Evolutionary conservation across 768 basidiomycete species (phyloP).

Genomic region (Hygrocybe coccinea): DNA sequence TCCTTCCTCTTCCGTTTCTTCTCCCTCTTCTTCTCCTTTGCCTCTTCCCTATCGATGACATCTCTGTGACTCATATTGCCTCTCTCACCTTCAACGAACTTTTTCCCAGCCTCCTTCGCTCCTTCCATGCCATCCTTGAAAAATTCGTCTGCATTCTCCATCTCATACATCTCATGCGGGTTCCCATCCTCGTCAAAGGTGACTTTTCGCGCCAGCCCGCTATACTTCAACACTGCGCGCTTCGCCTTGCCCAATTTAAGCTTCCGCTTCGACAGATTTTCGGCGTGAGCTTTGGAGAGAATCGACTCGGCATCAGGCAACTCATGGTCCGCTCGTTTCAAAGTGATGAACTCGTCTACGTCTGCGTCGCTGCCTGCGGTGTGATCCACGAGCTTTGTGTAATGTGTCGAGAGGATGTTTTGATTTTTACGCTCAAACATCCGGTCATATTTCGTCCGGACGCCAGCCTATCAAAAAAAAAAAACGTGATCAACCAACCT

Average conservation of each 20-base stretch:
- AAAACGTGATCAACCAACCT: not conserved
- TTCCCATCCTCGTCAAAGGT: constrained; percentile 88
- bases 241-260: constrained; percentile 69
- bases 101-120: constrained; percentile 58
- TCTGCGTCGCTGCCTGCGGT: constrained; percentile 43
- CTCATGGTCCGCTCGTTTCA: constrained; percentile 88
- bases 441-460: constrained; percentile 91
- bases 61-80: constrained; percentile 68
- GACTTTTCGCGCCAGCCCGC: constrained; percentile 63
- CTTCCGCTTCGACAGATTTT: constrained; percentile 82
- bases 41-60: constrained; percentile 72
- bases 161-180: constrained; percentile 77
- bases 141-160: constrained; percentile 70
- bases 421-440: constrained; percentile 98
- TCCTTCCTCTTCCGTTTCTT: constrained; percentile 17
- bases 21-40: constrained; percentile 35
- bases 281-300: constrained; percentile 27
- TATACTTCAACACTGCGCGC: constrained; percentile 59
- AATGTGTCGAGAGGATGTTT: constrained; percentile 85
- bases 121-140: constrained; percentile 61
- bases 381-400: constrained; percentile 80
- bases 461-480: constrained; percentile 31
- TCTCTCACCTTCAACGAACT: constrained; percentile 71
- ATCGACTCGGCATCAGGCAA: constrained; percentile 31
- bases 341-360: constrained; percentile 85